Base-by-base conservation (phyloP, 176 grass and related monocot species). In the Alloteropsis semialata region DNA sequence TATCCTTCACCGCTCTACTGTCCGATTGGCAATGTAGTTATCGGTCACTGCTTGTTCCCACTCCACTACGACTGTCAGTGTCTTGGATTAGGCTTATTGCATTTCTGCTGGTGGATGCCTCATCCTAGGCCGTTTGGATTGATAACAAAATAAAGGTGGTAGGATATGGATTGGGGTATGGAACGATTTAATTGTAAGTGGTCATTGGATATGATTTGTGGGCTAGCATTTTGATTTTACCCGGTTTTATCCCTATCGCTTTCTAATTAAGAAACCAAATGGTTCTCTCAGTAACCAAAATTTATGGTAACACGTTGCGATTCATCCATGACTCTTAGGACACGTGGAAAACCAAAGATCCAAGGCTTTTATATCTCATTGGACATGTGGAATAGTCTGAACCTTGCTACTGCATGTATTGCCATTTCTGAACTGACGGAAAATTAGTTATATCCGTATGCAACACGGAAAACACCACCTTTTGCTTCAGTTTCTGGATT, bases 11-110 rank as follows among this genome's bases (percentile, higher is more conserved):
- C 30, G 46, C 56, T 62, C 24, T 71, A n/a, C 70, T 76, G 12
- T 77, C 43, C 30, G n/a, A 65, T 65, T 82, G 25, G 9, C 78
- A 81, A 81, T 85, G 72, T 72, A 72, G 34, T 34, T 68, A 58
- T 30, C 16, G 9, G 11, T 33, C 32, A 27, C 38, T 59, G 79
- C 24, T 78, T 29, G 6, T 39, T 81, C 77, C 48, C 3, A 55
- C 44, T 29, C 18, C 16, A 55, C 4, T 65, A 19, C 7, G 27
- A 27, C 44, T 14, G 15, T 34, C 36, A 50, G 3, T 2, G 29
- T 30, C 32, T 21, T 76, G 43, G 43, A 37, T 81, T 53, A 39
- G 6, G 34, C 58, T 33, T 24, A 25, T 79, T n/a, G 17, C 48
- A 30, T 67, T 53, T 53, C 4, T 67, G 30, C 72, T 80, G 15